Conservation (phyloP, 805 yeast genomes). For the Yueomyces sp. region DNA sequence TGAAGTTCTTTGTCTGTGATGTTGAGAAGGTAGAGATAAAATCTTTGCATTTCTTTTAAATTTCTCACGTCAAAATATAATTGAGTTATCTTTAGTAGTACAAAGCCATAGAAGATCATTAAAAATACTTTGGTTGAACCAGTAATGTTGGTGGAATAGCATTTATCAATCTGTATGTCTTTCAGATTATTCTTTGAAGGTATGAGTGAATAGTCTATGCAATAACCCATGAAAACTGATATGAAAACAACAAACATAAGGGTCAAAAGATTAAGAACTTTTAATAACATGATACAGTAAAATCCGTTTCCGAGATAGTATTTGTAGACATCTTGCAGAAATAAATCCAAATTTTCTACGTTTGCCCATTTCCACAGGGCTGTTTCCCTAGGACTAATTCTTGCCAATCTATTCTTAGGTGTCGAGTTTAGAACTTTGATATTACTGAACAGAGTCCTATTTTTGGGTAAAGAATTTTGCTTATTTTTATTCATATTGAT, state of each 20-base stretch:
- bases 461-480: slow-evolving; percentile 6
- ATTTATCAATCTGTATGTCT: slow-evolving; percentile 26
- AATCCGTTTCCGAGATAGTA: slow-evolving; percentile 82
- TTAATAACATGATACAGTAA: slow-evolving; percentile 57
- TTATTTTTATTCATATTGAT: not conserved
- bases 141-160: slow-evolving; percentile 31
- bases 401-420: slow-evolving; percentile 23
- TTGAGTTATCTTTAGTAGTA: slow-evolving; percentile 39
- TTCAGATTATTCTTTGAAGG: slow-evolving; percentile 20
- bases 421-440: slow-evolving; percentile 15
- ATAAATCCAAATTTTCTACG: slow-evolving; percentile 79
- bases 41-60: slow-evolving; percentile 59
- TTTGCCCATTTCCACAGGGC: slow-evolving; percentile 97
- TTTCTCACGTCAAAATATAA: slow-evolving; percentile 51
- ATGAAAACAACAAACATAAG: slow-evolving; percentile 69
- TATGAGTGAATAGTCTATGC: slow-evolving; percentile 54
- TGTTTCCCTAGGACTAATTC: slow-evolving; percentile 51
- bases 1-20: slow-evolving; percentile 74
- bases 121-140: slow-evolving; percentile 43
- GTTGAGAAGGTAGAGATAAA: slow-evolving; percentile 58
- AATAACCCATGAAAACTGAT: slow-evolving; percentile 66
- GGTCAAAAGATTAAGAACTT: slow-evolving; percentile 55
- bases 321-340: slow-evolving; percentile 67
- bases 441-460: slow-evolving; percentile 8
- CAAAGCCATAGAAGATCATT: slow-evolving; percentile 45